phyloP scores from a whole-genome alignment of 331 rosid genomes.

The Phaseolus coccineus region DNA sequence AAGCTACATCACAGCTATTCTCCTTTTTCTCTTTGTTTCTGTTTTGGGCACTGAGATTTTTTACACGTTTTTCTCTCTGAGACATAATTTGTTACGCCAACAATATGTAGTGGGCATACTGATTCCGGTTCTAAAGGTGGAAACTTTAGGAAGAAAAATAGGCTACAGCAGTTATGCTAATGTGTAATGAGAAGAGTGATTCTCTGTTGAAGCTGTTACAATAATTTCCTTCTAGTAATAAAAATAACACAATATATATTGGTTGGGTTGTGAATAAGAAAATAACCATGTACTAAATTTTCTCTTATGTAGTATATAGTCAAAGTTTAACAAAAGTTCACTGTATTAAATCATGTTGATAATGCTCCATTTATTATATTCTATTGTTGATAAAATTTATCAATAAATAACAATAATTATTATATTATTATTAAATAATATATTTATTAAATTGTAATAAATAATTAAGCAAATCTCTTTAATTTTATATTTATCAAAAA shows the following conservation, averaged over 20 bases:
- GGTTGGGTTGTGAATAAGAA: neutral
- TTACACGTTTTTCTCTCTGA: constrained; percentile 30
- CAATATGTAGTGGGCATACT: constrained; percentile 14
- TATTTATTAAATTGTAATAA: no score
- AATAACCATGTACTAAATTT: neutral
- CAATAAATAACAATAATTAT: no score
- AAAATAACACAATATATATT: neutral
- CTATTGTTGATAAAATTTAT: no score
- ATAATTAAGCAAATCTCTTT: no score
- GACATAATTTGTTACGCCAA: constrained; percentile 43
- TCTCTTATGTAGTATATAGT: neutral
- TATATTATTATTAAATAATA: no score
- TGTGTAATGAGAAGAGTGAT: constrained; percentile 53
- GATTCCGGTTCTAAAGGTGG: constrained; percentile 73
- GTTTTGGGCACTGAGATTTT: constrained; percentile 22
- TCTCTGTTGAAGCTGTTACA: constrained; percentile 26
- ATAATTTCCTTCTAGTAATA: neutral
- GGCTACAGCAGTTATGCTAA: constrained; percentile 57
- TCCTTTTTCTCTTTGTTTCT: constrained; percentile 11
- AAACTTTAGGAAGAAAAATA: constrained; percentile 68
- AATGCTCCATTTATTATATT: no score
- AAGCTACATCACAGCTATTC: constrained; percentile 9
- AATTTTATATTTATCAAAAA: no score
- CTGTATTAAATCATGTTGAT: neutral
- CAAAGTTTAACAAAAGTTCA: neutral